Percentiles rank a stretch among this genome's conserved stretches.
Evolutionary conservation across 768 basidiomycete species (phyloP).

Genomic region (Phaeolepiota aurea): DNA sequence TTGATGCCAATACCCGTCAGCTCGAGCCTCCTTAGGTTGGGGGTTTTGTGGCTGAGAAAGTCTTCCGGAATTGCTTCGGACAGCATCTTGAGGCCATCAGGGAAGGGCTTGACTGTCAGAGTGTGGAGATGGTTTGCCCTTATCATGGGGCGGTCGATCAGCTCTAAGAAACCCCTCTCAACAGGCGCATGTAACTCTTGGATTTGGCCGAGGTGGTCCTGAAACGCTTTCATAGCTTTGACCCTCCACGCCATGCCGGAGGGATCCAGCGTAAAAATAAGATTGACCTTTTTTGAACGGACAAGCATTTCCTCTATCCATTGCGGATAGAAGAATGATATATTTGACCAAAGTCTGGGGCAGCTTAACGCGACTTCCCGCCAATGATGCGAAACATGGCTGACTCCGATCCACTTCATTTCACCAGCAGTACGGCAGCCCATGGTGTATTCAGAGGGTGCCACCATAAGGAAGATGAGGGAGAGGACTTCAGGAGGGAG

Average conservation of each 20-base stretch:
- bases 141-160: not conserved
- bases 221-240: no score
- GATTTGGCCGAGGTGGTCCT: no score
- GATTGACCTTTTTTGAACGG: conserved; percentile 33
- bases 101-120: not conserved
- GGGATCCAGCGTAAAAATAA: conserved; percentile 18
- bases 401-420: conserved; percentile 28
- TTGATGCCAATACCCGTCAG: not conserved
- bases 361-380: conserved; percentile 31
- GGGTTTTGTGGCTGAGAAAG: not conserved
- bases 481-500: conserved; percentile 36
- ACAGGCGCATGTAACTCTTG: no score
- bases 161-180: no score
- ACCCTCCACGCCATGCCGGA: no score
- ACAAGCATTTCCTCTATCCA: conserved; percentile 35
- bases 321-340: conserved; percentile 20
- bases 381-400: conserved; percentile 33
- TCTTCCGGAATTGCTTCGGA: not conserved
- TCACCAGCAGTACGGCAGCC: no score
- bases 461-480: conserved; percentile 21
- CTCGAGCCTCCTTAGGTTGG: not conserved
- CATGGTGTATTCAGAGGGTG: no score
- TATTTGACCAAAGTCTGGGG: conserved; percentile 31
- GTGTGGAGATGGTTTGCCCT: not conserved
- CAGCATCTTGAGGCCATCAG: no score